Conservation (phyloP, 176 grass and related monocot genomes). For the Melocanna baccifera region DNA sequence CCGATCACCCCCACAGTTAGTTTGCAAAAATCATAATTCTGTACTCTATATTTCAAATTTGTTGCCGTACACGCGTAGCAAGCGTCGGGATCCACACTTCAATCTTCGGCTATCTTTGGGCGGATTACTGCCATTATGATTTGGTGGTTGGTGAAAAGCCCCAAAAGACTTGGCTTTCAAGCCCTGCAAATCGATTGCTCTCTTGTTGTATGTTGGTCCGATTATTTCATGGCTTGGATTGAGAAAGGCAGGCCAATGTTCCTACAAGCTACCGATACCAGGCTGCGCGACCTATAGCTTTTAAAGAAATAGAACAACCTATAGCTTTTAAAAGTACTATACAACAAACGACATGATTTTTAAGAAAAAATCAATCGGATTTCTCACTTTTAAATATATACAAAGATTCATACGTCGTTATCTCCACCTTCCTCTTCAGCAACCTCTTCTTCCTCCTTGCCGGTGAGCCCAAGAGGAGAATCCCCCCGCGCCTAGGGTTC, state of each 20-base stretch:
- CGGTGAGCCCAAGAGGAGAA: no score
- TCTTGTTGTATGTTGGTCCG: not conserved
- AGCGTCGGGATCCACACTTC: not conserved
- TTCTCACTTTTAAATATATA: no score
- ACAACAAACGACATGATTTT: no score
- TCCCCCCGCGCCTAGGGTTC: no score
- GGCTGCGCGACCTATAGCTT: no score
- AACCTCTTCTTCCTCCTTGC: no score
- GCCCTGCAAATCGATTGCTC: conserved; percentile 35
- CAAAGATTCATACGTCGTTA: no score
- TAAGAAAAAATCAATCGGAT: no score
- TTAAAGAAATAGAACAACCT: no score
- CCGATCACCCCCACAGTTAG: no score
- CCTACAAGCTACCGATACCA: not conserved
- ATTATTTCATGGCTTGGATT: conserved; percentile 3
- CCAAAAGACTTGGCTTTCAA: conserved; percentile 39
- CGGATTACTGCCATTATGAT: conserved; percentile 41
- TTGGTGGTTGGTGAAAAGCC: conserved; percentile 37
- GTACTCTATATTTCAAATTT: not conserved
- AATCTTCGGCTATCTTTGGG: not conserved
- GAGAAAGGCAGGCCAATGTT: not conserved
- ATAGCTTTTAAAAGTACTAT: no score
- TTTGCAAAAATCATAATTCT: conserved; percentile 14
- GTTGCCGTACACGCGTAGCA: conserved; percentile 47
- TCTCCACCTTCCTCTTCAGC: no score